Evolutionary conservation across 1,284 basidiomycete species (phyloP).

Genomic region (Ganoderma lucidum): DNA sequence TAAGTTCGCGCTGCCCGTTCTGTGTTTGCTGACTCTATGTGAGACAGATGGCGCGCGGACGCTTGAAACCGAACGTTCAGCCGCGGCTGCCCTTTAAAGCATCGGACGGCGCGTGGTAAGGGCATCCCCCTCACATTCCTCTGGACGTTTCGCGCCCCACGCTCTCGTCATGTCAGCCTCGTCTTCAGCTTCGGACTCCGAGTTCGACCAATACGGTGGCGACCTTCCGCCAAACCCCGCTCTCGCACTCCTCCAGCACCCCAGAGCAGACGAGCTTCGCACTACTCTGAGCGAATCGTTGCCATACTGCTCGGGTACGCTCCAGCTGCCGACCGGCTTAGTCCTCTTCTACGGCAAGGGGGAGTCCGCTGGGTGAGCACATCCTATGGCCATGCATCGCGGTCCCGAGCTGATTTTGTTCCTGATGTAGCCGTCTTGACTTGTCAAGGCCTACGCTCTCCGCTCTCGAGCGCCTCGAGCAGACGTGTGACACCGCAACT

Average conservation of each 20-base stretch:
- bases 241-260: neutral
- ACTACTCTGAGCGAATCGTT: neutral
- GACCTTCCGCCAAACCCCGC: neutral
- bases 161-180: neutral
- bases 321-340: neutral
- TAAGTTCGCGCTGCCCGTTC: neutral
- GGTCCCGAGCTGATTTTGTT: neutral
- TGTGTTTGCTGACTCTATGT: slow-evolving; percentile 1
- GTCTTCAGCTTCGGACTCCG: neutral
- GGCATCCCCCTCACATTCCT: neutral
- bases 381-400: neutral
- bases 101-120: neutral
- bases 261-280: neutral
- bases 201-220: neutral
- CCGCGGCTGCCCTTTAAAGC: neutral
- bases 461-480: slow-evolving; percentile 23
- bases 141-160: neutral
- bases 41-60: neutral
- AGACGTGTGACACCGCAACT: slow-evolving; percentile 35
- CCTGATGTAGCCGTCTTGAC: slow-evolving; percentile 18
- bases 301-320: neutral
- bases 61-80: neutral
- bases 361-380: neutral
- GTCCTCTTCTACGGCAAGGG: slow-evolving; percentile 9
- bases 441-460: slow-evolving; percentile 6